Percentiles rank a stretch among this genome's conserved stretches.
Evolutionary conservation across 1,139 yeast genomes (phyloP).

Genomic region (Pichia sp.): DNA sequence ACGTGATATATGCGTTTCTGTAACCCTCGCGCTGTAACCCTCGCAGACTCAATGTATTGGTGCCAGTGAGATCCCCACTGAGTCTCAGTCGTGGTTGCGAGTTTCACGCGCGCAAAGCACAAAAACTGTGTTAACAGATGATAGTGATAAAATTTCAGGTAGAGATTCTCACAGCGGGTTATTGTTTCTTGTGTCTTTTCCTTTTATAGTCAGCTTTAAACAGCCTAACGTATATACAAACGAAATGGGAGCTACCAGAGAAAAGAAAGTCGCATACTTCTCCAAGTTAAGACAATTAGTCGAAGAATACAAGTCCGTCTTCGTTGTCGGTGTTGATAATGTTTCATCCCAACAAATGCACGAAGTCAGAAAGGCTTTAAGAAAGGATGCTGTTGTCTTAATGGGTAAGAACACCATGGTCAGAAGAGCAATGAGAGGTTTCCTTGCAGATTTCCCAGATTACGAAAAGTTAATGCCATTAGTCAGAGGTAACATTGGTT

Average conservation of each 20-base stretch:
- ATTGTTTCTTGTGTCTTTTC: neutral
- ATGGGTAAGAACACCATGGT: slow-evolving; percentile 99
- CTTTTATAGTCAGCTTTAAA: slow-evolving; percentile 54
- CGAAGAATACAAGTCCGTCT: slow-evolving; percentile 95
- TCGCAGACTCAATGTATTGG: too few species aligned
- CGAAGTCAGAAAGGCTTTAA: slow-evolving; percentile 95
- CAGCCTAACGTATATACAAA: slow-evolving; percentile 85
- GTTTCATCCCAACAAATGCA: slow-evolving; percentile 99
- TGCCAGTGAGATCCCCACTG: too few species aligned
- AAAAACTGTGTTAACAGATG: too few species aligned
- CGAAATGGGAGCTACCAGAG: slow-evolving; percentile 99
- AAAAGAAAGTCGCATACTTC: slow-evolving; percentile 94
- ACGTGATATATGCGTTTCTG: neutral
- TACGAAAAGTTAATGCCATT: slow-evolving; percentile 90
- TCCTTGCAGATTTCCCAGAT: slow-evolving; percentile 90
- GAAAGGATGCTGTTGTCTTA: slow-evolving; percentile 90
- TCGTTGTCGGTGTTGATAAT: slow-evolving; percentile 98
- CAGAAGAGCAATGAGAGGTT: slow-evolving; percentile 98
- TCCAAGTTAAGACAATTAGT: slow-evolving; percentile 89
- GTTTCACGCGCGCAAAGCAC: neutral
- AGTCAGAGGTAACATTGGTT: slow-evolving; percentile 98
- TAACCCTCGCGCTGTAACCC: neutral
- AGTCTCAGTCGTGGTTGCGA: too few species aligned
- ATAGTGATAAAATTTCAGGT: too few species aligned
- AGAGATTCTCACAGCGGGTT: too few species aligned